Evolutionary conservation across 768 basidiomycete genomes (phyloP), one percentile per base, ranked within the genome.

Genomic region (Hypholoma sublateritium): DNA sequence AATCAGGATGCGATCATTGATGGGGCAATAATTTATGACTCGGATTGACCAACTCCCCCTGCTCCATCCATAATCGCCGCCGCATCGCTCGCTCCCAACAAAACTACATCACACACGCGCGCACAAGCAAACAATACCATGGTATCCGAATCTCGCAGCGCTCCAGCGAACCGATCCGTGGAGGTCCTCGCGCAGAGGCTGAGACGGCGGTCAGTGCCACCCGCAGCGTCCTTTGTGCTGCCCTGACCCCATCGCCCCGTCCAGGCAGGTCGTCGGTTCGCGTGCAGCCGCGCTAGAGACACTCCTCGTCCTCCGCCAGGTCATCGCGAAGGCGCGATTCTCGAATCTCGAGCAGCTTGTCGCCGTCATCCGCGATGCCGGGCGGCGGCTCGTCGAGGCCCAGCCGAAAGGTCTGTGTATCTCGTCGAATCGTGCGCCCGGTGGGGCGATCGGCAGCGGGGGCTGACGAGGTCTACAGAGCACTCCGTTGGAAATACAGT

Each of bases 401-500:
- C 95, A 98, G 68, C 94, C 95, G 12, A 97, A 96, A 85, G 96
- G 96, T 95, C 53, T 64, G 60, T 55, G 45, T 45, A 34, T 55
- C 35, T 46, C 19, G 34, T 46, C 42, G 58, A 53, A 45, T 59
- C 32, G 44, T 32, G 28, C 9, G 28, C 28, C 9, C 28, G 28
- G 5, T 32, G 28, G 5, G 28, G 28, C 28, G 44, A 28, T 37
- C 14, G 24, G 22, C 2, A 5, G 14, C 14, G 16, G 17, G 5
- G 16, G 11, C 17, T 32, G 8, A n/a, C 43, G 43, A 39, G 32
- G 14, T 57, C 47, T 42, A 50, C 72, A 98, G 97, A 99, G 69
- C 88, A 95, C 67, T 91, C 94, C 44, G 89, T 97, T 35, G 94
- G 94, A 21, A 98, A 98, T 69, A 95, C 95, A 19, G 89, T 95